Evolutionary conservation across 2,329 filamentous ascomycete species (phyloP).

Genomic region (Fusarium sp.): DNA sequence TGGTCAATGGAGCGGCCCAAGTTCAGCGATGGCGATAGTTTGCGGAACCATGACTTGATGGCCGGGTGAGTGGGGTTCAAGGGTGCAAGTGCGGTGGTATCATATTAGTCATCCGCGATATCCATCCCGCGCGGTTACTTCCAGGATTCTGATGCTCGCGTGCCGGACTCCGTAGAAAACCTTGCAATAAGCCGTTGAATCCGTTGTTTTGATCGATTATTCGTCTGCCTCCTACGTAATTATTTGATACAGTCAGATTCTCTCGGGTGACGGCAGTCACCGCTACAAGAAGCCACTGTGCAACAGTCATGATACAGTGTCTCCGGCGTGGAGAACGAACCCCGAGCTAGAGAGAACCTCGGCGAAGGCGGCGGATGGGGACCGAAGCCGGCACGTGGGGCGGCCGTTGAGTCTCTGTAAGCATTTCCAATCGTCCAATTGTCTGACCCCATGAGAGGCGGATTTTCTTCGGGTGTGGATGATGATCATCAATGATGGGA

Average conservation of each 20-base stretch:
- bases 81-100: conserved; percentile 17
- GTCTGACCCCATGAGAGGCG: conserved; percentile 17
- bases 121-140: conserved; percentile 33
- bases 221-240: conserved; percentile 10
- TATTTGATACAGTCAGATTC: neutral
- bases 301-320: neutral
- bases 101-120: conserved; percentile 38
- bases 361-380: conserved; percentile 28
- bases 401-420: conserved; percentile 25
- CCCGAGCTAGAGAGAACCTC: conserved; percentile 28
- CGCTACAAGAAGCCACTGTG: neutral
- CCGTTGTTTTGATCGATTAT: neutral
- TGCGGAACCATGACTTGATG: conserved; percentile 40
- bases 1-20: conserved; percentile 22
- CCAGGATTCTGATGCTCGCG: neutral
- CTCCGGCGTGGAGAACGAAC: neutral
- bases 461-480: neutral
- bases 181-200: conserved; percentile 5
- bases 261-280: neutral
- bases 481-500: neutral
- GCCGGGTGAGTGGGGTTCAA: conserved; percentile 36
- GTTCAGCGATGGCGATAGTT: conserved; percentile 39
- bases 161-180: conserved; percentile 8
- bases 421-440: conserved; percentile 35
- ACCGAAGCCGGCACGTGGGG: conserved; percentile 31